These are phyloP conservation scores for Pilasporangium apinafurcum DNA, from an alignment of 352 stramenopile genomes.

Conservation along the genomic window DNA sequence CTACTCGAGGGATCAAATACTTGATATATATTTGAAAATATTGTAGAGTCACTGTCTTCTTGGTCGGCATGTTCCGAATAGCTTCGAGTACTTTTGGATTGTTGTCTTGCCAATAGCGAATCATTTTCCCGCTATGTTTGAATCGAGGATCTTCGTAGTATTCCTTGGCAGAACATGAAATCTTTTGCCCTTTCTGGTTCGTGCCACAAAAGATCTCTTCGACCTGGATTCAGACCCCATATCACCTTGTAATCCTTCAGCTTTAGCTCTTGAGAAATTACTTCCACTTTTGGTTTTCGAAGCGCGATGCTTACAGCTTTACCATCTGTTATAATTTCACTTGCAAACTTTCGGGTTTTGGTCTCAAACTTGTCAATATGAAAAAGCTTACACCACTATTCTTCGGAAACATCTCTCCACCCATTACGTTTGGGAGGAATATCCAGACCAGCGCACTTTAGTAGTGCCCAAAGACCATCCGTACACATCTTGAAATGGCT, in stretches of 20 bases:
- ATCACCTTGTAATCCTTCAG: not conserved
- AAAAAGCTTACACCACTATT: conserved; percentile 1
- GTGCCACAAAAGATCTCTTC: not conserved
- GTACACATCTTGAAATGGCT: too few species aligned
- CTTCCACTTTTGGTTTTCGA: not conserved
- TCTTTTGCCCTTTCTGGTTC: not conserved
- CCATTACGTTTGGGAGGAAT: too few species aligned
- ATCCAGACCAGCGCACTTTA: too few species aligned
- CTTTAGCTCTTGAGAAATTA: too few species aligned
- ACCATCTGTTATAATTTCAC: too few species aligned
- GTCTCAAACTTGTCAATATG: conserved; percentile 1
- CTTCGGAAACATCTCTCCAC: too few species aligned
- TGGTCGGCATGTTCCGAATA: not conserved
- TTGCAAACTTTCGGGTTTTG: not conserved
- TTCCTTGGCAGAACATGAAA: not conserved
- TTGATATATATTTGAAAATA: not conserved
- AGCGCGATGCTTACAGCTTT: not conserved
- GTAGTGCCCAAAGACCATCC: too few species aligned
- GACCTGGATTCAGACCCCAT: conserved; percentile 1
- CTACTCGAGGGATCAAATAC: not conserved
- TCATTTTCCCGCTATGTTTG: not conserved
- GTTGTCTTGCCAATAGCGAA: not conserved
- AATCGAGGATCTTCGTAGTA: not conserved
- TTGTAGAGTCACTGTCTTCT: not conserved
- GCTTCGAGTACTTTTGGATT: not conserved